Base-by-base conservation (phyloP, 805 yeast species). In the Starmerella apicola region DNA sequence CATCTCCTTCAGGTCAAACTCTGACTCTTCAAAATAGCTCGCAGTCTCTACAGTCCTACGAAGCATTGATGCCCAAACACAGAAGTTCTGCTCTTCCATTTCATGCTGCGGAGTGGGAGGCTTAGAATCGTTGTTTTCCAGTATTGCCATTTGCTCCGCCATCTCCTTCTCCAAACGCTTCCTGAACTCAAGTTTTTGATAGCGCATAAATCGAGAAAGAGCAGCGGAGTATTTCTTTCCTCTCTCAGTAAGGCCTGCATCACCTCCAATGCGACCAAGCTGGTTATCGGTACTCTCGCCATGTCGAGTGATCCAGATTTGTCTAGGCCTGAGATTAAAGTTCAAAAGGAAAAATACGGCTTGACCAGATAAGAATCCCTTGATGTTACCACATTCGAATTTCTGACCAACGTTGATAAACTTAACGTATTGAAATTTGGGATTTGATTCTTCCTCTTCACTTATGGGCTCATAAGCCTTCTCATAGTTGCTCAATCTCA, bases 321-420 rank as follows among this genome's bases (percentile, higher is more conserved):
- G 94, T 45, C 96, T 70, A 56, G 82, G 91, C 42, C 79, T 72
- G 32, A 88, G 66, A 56, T 91, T 88, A 71, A 88, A 88, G 53
- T 84, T 84, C 46, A 88, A 67, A 48, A 88, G 64, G 64, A 84
- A 91, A 56, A 84, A 88, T 27, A 86, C 82, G 1, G 95, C 81
- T 55, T 91, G 97, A 3, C 95, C 85, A 0, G 95, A 88, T 38
- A 88, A 64, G 54, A 84, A 91, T 4, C 81, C 81, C 53, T 82
- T 82, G 42, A 88, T 81, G 55, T 86, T 84, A 58, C 79, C 86
- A 25, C 95, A 83, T 38, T 88, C 93, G 29, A 88, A 84, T 58
- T 88, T 91, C 53, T 82, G 76, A 6, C 98, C 97, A 9, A 86
- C 96, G 58, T 88, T 88, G 41, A 88, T 84, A 94, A 88, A 85